Conservation (phyloP, 2,329 filamentous ascomycete species). For the Penicillium sp. region DNA sequence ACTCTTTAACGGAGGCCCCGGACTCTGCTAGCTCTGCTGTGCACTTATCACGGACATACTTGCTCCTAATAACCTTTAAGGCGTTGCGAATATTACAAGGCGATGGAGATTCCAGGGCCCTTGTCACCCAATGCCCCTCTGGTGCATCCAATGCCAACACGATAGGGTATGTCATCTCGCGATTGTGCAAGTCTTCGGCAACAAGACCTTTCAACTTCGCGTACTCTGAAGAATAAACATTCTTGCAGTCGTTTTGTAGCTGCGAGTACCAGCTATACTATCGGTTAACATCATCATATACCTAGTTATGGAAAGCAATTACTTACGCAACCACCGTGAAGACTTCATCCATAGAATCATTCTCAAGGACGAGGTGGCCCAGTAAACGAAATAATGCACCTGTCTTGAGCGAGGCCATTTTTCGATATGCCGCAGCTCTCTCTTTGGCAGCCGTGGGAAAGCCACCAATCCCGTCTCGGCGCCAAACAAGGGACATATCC, state of each 20-base stretch:
- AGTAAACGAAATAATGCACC: not conserved
- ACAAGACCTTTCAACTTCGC: not conserved
- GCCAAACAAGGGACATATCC: not conserved
- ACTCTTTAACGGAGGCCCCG: not conserved
- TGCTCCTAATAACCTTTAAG: not conserved
- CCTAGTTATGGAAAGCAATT: not conserved
- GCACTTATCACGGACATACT: not conserved
- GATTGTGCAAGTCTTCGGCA: not conserved
- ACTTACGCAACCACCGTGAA: not conserved
- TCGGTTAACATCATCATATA: not conserved
- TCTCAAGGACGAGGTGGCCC: not conserved
- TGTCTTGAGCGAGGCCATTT: not conserved
- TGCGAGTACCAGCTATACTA: not conserved
- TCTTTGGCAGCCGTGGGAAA: not conserved
- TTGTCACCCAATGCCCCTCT: not conserved
- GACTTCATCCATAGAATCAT: not conserved
- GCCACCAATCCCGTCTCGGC: not conserved
- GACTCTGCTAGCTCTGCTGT: not conserved
- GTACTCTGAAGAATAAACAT: not conserved
- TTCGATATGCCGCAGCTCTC: not conserved
- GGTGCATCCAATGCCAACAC: not conserved
- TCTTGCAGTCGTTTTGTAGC: not conserved
- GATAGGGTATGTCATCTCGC: not conserved
- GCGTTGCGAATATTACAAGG: not conserved
- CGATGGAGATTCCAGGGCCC: not conserved